Percentiles rank a stretch among this genome's conserved stretches.
phyloP scores from a whole-genome alignment of 768 basidiomycete species.

The Lentinula boryana region DNA sequence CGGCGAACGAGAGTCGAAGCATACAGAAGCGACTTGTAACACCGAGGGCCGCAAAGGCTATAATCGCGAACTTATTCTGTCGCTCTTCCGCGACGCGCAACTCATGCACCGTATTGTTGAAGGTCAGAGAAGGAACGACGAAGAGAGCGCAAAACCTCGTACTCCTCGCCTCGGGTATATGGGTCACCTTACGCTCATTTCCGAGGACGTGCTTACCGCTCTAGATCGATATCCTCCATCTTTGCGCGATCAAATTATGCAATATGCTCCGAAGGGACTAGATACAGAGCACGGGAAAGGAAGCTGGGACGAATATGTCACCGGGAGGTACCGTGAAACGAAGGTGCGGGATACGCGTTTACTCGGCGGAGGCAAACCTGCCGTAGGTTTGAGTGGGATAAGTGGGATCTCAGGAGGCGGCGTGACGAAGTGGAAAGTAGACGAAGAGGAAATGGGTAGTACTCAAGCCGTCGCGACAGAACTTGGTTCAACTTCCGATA shows the following conservation, averaged over 20 bases:
- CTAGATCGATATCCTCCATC: constrained; percentile 85
- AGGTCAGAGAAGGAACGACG: constrained; percentile 76
- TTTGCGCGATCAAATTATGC: constrained; percentile 50
- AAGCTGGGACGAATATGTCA: constrained; percentile 87
- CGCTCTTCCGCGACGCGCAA: constrained; percentile 81
- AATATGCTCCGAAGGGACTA: constrained; percentile 58
- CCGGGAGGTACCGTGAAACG: constrained; percentile 78
- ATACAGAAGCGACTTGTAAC: constrained; percentile 5
- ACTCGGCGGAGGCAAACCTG: constrained; percentile 82
- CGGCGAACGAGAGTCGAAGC: not conserved
- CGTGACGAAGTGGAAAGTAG: constrained; percentile 1
- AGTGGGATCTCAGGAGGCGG: constrained; percentile 32
- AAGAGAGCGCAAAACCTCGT: constrained; percentile 66
- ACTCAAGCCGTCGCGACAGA: not conserved
- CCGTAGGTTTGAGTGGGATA: constrained; percentile 39
- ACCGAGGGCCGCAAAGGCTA: constrained; percentile 34
- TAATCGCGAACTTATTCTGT: constrained; percentile 78
- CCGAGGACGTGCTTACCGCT: constrained; percentile 89
- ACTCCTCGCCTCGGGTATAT: constrained; percentile 87
- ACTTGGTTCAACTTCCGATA: not conserved
- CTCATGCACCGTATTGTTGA: constrained; percentile 85
- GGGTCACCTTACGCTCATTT: constrained; percentile 93
- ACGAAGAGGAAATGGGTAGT: constrained; percentile 10
- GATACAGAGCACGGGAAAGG: constrained; percentile 27
- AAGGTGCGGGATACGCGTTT: constrained; percentile 74